phyloP scores from a whole-genome alignment of 2,329 filamentous ascomycete genomes.

The Fusarium sp. region DNA sequence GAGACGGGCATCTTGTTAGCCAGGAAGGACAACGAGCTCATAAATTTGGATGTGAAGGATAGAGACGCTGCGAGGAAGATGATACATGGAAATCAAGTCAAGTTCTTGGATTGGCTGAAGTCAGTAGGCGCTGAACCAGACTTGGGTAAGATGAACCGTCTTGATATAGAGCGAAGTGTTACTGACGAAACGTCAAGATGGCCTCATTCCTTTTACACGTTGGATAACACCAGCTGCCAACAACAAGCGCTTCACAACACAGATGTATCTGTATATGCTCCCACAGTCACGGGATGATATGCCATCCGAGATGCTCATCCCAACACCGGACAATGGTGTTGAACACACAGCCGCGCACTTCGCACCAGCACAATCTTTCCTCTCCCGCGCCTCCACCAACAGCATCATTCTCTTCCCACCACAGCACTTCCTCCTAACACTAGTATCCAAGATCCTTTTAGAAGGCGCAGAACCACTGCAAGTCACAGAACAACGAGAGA shows the following conservation, averaged over 20 bases:
- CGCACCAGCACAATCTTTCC: conserved; percentile 76
- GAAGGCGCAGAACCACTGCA: conserved; percentile 45
- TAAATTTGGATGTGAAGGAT: conserved; percentile 70
- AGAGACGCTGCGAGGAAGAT: conserved; percentile 73
- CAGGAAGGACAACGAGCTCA: conserved; percentile 62
- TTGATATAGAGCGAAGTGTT: background rate
- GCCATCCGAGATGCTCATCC: conserved; percentile 67
- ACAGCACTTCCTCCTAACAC: conserved; percentile 79
- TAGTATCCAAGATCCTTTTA: conserved; percentile 66
- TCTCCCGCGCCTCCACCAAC: conserved; percentile 70
- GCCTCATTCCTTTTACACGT: conserved; percentile 84
- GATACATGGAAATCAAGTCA: conserved; percentile 74
- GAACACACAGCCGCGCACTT: conserved; percentile 82
- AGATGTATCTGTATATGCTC: conserved; percentile 96
- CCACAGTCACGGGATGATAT: conserved; percentile 58
- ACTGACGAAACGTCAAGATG: conserved; percentile 57
- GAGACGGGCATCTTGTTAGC: conserved; percentile 91
- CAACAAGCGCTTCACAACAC: conserved; percentile 86
- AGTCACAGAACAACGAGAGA: conserved; percentile 62
- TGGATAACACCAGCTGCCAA: conserved; percentile 87
- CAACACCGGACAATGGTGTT: conserved; percentile 76
- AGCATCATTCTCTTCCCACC: conserved; percentile 90
- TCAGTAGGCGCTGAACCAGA: conserved; percentile 72
- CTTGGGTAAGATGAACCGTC: conserved; percentile 61
- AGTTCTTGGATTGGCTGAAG: conserved; percentile 74